Conservation (phyloP, 2,329 filamentous ascomycete species). For the Aspergillus transmontanensis region DNA sequence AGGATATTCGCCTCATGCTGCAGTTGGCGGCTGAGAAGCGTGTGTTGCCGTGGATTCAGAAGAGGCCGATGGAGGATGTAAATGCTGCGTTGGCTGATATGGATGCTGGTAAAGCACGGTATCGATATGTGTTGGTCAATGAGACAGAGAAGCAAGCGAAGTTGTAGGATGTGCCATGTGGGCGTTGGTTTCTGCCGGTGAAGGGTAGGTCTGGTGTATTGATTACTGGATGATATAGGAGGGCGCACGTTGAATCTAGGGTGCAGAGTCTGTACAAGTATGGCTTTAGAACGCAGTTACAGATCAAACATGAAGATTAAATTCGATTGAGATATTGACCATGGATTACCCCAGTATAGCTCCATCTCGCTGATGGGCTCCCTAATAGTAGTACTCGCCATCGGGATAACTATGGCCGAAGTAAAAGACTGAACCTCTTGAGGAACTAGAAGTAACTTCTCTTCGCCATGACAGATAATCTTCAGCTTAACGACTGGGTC, state of each 20-base stretch:
- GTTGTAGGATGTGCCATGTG: constrained; percentile 22
- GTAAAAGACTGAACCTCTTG: background rate
- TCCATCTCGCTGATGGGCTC: background rate
- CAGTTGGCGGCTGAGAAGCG: constrained; percentile 44
- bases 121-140: constrained; percentile 51
- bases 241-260: too few relatives aligned
- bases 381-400: background rate
- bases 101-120: constrained; percentile 49
- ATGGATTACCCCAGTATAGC: background rate
- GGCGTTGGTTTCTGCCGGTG: too few relatives aligned
- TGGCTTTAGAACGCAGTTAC: too few relatives aligned
- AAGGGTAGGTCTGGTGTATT: too few relatives aligned
- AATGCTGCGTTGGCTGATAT: constrained; percentile 49
- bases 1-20: constrained; percentile 50
- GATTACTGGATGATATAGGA: too few relatives aligned
- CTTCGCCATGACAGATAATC: background rate
- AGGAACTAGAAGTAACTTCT: background rate
- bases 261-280: too few relatives aligned
- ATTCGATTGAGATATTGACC: background rate
- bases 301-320: background rate
- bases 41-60: constrained; percentile 47
- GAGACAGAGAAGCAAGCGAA: constrained; percentile 30
- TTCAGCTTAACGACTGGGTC: background rate
- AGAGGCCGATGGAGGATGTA: constrained; percentile 44
- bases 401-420: background rate